A percentile compares a stretch with the other conserved stretches of the same genome.
Evolutionary conservation across 2,329 filamentous ascomycete species (phyloP).

Genomic region (Aureobasidium lini): DNA sequence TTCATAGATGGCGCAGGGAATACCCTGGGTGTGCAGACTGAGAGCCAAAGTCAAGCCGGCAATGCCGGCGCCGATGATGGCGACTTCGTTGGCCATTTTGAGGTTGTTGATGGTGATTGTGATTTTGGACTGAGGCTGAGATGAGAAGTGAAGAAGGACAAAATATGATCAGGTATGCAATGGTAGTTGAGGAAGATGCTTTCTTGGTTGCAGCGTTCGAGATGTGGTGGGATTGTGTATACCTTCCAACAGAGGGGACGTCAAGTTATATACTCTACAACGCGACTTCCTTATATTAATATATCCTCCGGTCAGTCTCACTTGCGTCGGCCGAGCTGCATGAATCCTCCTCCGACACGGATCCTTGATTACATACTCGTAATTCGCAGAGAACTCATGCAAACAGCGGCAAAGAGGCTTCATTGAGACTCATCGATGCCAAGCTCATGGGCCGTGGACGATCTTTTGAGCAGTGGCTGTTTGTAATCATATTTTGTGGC

Average conservation of each 20-base stretch:
- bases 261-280: neutral
- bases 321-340: neutral
- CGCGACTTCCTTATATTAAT: too few species aligned
- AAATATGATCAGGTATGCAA: too few species aligned
- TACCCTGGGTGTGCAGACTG: conserved; percentile 42
- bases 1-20: conserved; percentile 47
- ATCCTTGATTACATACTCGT: too few species aligned
- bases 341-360: neutral
- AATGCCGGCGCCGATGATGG: conserved; percentile 43
- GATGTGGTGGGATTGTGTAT: neutral
- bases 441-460: too few species aligned
- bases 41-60: conserved; percentile 49
- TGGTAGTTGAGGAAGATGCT: neutral
- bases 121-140: too few species aligned
- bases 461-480: neutral
- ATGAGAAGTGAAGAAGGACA: too few species aligned
- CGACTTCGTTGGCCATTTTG: conserved; percentile 20
- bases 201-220: neutral
- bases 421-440: too few species aligned
- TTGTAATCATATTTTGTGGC: neutral
- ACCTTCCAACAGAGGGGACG: neutral
- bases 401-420: too few species aligned
- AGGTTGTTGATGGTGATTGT: neutral
- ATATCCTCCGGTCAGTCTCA: neutral
- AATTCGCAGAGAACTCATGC: too few species aligned